A percentile compares a stretch with the other conserved stretches of the same genome.
Conservation (phyloP, 2,329 filamentous ascomycete genomes). For the Trichoderma pleuroti region DNA sequence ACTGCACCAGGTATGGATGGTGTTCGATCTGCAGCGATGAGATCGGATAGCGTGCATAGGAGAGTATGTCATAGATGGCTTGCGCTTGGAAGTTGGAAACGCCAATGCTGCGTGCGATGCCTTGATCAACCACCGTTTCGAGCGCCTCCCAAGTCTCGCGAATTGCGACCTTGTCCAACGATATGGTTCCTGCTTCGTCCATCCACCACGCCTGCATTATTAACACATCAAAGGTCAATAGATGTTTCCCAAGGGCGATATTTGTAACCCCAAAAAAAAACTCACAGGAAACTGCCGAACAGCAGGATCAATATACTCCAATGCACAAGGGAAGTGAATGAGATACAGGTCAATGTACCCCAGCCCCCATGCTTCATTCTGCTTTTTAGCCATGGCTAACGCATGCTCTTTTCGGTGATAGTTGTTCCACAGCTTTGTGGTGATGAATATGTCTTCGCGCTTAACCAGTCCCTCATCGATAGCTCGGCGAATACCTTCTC, state of each 20-base stretch:
- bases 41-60: constrained; percentile 53
- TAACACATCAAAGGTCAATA: not conserved
- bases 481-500: constrained; percentile 56
- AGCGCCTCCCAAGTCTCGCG: constrained; percentile 77
- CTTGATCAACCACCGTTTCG: constrained; percentile 58
- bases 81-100: constrained; percentile 71
- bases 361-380: constrained; percentile 73
- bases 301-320: constrained; percentile 42
- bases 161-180: constrained; percentile 59
- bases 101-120: constrained; percentile 54
- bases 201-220: not conserved
- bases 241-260: not conserved
- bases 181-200: constrained; percentile 45
- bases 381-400: constrained; percentile 66
- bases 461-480: constrained; percentile 58
- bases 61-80: constrained; percentile 57
- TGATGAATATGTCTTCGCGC: constrained; percentile 79
- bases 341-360: constrained; percentile 86
- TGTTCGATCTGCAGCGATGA: constrained; percentile 60
- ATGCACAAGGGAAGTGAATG: constrained; percentile 60
- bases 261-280: no score
- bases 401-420: constrained; percentile 78
- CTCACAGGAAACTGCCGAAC: constrained; percentile 35
- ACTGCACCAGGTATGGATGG: constrained; percentile 64
- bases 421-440: constrained; percentile 86